Conservation (phyloP, 164 flowering plant genomes). For the Cinnamomum micranthum region DNA sequence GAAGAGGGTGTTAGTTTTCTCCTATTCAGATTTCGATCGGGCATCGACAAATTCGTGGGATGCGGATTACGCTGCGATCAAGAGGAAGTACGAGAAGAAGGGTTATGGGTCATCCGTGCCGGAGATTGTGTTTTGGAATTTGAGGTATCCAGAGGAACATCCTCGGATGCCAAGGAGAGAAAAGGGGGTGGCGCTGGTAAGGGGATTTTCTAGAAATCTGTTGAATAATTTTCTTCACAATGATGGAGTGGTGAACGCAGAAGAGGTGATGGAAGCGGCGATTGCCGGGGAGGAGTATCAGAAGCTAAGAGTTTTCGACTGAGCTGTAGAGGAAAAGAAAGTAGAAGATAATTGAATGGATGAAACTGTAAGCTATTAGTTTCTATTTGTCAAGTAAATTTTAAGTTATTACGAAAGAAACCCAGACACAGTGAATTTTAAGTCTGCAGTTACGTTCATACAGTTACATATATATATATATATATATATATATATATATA, state of each 20-base stretch:
- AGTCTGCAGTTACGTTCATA: too few species aligned
- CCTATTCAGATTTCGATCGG: constrained; percentile 58
- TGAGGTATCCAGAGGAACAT: too few species aligned
- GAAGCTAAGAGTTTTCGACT: constrained; percentile 30
- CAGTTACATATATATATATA: too few species aligned
- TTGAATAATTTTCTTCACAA: constrained; percentile 40
- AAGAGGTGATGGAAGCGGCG: constrained; percentile 36
- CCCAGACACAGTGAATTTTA: too few species aligned
- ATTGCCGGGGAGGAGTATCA: constrained; percentile 32
- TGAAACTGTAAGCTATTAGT: too few species aligned
- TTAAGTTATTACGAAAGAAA: too few species aligned
- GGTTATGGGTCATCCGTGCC: constrained; percentile 35
- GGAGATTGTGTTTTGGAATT: constrained; percentile 54
- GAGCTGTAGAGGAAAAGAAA: constrained; percentile 11
- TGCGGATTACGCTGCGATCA: constrained; percentile 39
- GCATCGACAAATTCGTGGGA: constrained; percentile 38
- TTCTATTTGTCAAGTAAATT: too few species aligned
- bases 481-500: too few species aligned
- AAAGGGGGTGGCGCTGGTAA: constrained; percentile 47
- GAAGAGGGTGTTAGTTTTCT: constrained; percentile 50
- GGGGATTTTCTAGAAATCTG: constrained; percentile 54
- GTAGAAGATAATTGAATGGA: neutral
- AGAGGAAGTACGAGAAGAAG: constrained; percentile 29
- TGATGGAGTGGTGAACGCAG: constrained; percentile 33
- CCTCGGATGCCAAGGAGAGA: constrained; percentile 7